phyloP scores from a whole-genome alignment of 73 alveolate genomes.

The Symbiodinium natans region DNA sequence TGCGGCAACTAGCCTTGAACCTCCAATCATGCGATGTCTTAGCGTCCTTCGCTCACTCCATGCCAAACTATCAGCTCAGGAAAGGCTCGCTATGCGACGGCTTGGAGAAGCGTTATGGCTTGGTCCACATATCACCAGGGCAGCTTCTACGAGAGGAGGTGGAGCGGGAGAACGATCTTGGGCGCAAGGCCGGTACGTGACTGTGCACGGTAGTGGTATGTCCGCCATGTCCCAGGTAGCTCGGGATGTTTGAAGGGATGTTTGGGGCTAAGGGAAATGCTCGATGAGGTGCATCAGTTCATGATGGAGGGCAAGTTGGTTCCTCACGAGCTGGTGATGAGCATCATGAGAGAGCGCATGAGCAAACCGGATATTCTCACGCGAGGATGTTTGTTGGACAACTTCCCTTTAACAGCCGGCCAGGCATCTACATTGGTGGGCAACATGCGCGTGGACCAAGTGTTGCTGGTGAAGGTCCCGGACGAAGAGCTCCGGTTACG shows the following conservation, averaged over 20 bases:
- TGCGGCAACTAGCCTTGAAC: too few relatives aligned
- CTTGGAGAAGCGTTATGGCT: slow-evolving; percentile 62
- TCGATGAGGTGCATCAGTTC: slow-evolving; percentile 45
- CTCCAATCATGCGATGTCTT: too few relatives aligned
- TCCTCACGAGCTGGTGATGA: slow-evolving; percentile 32
- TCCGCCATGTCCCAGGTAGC: too few relatives aligned
- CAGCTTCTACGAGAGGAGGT: slow-evolving; percentile 48
- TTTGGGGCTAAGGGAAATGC: too few relatives aligned
- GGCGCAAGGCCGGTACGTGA: background rate
- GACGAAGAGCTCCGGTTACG: slow-evolving; percentile 33
- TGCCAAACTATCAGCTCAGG: too few relatives aligned
- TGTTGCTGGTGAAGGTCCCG: slow-evolving; percentile 42
- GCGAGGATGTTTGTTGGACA: slow-evolving; percentile 73
- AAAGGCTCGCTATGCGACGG: slow-evolving; percentile 82
- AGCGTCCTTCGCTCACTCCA: too few relatives aligned
- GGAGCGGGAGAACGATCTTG: background rate
- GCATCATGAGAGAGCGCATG: slow-evolving; percentile 40
- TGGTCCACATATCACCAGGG: slow-evolving; percentile 80
- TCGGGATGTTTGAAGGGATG: too few relatives aligned
- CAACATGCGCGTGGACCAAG: slow-evolving; percentile 8
- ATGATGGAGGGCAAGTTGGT: slow-evolving; percentile 36
- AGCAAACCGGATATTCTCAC: slow-evolving; percentile 30
- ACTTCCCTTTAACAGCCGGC: slow-evolving; percentile 53
- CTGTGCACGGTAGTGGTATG: too few relatives aligned
- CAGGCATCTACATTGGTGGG: slow-evolving; percentile 9